Percentiles rank a stretch among this genome's conserved stretches.
These are phyloP conservation scores for Adansonia gregorii DNA, from an alignment of 441 rosid genomes.

Conservation along the genomic window DNA sequence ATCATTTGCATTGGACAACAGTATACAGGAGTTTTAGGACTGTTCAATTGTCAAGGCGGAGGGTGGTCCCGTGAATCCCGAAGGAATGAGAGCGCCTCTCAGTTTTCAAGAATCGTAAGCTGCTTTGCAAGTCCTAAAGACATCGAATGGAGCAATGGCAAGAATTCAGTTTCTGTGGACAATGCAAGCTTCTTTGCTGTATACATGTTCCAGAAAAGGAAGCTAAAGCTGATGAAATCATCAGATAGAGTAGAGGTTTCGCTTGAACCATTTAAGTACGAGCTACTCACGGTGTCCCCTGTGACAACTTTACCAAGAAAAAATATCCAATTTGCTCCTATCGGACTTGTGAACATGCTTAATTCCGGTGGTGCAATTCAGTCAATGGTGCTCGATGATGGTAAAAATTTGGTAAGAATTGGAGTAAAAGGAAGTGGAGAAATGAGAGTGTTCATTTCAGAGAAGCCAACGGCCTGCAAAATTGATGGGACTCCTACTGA, in stretches of 20 bases:
- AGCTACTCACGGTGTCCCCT: constrained; percentile 33
- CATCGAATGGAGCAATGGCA: constrained; percentile 33
- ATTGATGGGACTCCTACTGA: constrained; percentile 28
- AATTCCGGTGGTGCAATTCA: constrained; percentile 72
- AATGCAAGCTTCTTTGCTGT: constrained; percentile 27
- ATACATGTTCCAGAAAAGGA: constrained; percentile 25
- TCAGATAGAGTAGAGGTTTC: constrained; percentile 29
- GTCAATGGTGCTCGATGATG: constrained; percentile 39
- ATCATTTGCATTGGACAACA: background rate
- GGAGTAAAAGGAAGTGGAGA: constrained; percentile 36
- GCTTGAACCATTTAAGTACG: constrained; percentile 30
- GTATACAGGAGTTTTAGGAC: constrained; percentile 35
- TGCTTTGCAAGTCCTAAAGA: constrained; percentile 30
- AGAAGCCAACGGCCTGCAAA: constrained; percentile 35
- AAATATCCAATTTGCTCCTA: constrained; percentile 56
- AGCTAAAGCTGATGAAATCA: constrained; percentile 27
- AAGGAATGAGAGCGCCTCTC: constrained; percentile 21
- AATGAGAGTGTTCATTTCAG: constrained; percentile 37
- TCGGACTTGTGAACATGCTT: constrained; percentile 79
- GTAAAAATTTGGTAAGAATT: constrained; percentile 24
- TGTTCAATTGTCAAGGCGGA: constrained; percentile 45
- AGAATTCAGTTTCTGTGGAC: constrained; percentile 23
- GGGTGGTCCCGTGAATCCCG: constrained; percentile 32
- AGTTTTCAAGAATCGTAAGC: constrained; percentile 20
- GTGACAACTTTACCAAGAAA: constrained; percentile 22